Conservation (phyloP, 2,329 filamentous ascomycete species). For the Venturia pyrina region DNA sequence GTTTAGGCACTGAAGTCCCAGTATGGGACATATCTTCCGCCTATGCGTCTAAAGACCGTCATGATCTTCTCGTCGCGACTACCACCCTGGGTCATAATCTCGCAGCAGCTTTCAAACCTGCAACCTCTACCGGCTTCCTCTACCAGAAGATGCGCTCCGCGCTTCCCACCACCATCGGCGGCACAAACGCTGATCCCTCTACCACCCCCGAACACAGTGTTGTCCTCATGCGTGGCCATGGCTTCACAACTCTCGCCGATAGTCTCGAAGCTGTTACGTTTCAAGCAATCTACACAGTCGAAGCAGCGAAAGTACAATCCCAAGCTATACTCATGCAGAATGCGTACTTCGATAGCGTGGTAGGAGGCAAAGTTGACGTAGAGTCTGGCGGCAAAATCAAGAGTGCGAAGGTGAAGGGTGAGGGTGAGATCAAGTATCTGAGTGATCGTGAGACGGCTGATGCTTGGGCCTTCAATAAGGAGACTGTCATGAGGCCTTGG, state of each 20-base stretch:
- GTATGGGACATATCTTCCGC: conserved; percentile 25
- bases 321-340: conserved; percentile 25
- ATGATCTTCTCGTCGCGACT: conserved; percentile 27
- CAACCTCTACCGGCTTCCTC: conserved; percentile 27
- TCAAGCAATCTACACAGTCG: conserved; percentile 33
- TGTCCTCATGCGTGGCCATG: conserved; percentile 34
- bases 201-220: conserved; percentile 26
- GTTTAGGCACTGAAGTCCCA: conserved; percentile 23
- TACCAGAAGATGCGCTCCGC: conserved; percentile 28
- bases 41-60: conserved; percentile 19
- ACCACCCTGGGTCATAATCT: conserved; percentile 25
- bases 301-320: conserved; percentile 31
- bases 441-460: conserved; percentile 33
- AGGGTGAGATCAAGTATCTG: conserved; percentile 31
- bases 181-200: conserved; percentile 21
- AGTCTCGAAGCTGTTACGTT: conserved; percentile 36
- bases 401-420: conserved; percentile 29
- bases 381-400: conserved; percentile 29
- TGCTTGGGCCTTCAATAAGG: conserved; percentile 27
- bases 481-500: conserved; percentile 31
- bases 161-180: conserved; percentile 25
- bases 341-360: conserved; percentile 24
- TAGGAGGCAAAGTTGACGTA: conserved; percentile 31
- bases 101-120: conserved; percentile 26
- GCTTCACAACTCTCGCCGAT: conserved; percentile 33